Evolutionary conservation across 495 filamentous ascomycete species (phyloP).

Genomic region (Penicillium silybi): DNA sequence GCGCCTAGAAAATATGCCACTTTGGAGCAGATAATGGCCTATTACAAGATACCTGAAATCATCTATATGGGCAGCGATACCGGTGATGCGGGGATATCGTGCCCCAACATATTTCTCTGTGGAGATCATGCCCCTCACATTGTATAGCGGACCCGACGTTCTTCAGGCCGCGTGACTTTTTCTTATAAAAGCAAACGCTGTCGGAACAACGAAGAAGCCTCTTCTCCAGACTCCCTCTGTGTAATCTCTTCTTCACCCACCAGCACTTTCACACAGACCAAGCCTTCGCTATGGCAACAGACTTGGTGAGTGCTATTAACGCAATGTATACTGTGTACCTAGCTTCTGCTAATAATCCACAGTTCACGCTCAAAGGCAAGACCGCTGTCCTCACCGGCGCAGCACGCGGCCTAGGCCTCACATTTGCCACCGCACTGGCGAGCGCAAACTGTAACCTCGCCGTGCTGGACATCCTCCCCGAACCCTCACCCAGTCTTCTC

Average conservation of each 20-base stretch:
- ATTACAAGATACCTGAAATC: not conserved
- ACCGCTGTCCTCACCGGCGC: conserved; percentile 4
- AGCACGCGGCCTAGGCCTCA: conserved; percentile 4
- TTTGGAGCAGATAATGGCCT: not conserved
- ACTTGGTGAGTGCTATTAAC: not conserved
- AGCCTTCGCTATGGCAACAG: not conserved
- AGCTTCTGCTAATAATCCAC: conserved; percentile 1
- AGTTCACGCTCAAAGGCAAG: conserved; percentile 5
- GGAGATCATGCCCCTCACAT: not conserved
- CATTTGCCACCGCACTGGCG: conserved; percentile 6
- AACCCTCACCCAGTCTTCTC: conserved; percentile 15
- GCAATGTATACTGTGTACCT: conserved; percentile 1
- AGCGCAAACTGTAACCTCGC: conserved; percentile 2
- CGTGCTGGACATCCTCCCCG: conserved; percentile 3
- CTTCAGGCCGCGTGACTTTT: not conserved
- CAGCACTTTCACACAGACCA: not conserved
- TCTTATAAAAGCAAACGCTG: not conserved
- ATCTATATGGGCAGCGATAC: not conserved
- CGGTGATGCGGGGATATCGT: not conserved
- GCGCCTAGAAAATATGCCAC: not conserved
- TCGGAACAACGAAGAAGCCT: not conserved
- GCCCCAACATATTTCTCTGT: not conserved
- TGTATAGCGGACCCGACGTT: not conserved
- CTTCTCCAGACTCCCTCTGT: not conserved
- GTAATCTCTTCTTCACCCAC: not conserved